Conservation (phyloP, 129 eudicot species). For the Silybum marianum region DNA sequence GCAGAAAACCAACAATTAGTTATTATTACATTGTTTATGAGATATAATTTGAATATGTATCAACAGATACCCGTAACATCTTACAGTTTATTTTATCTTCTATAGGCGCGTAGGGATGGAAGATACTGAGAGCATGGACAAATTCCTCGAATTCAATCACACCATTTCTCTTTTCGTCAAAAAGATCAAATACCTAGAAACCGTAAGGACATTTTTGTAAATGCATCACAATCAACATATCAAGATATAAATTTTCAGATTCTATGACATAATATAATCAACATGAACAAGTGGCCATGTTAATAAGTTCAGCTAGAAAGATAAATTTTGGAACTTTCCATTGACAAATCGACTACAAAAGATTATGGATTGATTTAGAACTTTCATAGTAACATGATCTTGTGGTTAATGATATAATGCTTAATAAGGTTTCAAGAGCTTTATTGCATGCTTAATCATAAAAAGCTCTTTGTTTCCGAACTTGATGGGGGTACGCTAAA, state of each 20-base stretch:
- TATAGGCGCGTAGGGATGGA: constrained; percentile 81
- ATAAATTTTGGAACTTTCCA: neutral
- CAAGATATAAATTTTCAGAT: neutral
- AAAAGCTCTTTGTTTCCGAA: neutral
- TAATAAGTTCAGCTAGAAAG: neutral
- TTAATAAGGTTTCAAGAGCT: neutral
- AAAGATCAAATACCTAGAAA: constrained; percentile 81
- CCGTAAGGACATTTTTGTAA: constrained; percentile 13
- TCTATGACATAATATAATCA: neutral
- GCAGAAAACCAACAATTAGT: constrained; percentile 29
- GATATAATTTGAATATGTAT: constrained; percentile 1
- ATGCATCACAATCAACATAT: neutral
- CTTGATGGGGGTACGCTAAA: neutral
- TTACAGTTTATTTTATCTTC: constrained; percentile 89
- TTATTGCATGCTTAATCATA: neutral
- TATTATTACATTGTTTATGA: neutral
- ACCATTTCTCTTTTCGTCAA: constrained; percentile 84
- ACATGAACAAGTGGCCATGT: neutral
- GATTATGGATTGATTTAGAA: neutral
- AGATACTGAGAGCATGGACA: constrained; percentile 78
- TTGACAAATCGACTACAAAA: neutral
- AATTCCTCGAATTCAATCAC: constrained; percentile 97
- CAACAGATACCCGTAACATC: constrained; percentile 19
- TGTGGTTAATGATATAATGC: neutral
- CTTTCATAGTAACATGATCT: neutral